Percentiles rank a stretch among this genome's conserved stretches.
These are phyloP conservation scores for Sphaerulina musiva DNA, from an alignment of 2,329 filamentous ascomycete genomes.

Conservation along the genomic window DNA sequence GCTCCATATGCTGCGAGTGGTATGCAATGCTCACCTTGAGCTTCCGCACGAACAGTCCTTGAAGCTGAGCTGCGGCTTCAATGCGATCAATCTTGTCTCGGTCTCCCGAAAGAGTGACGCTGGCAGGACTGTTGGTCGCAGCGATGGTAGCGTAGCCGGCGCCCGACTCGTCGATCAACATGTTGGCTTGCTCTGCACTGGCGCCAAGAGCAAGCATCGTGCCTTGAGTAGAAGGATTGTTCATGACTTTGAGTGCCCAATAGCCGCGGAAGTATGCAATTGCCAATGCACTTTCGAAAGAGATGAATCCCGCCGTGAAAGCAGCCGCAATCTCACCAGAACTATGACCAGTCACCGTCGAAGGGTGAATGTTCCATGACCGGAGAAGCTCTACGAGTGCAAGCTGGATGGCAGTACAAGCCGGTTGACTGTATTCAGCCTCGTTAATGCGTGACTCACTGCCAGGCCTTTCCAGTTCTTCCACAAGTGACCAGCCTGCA, in stretches of 20 bases:
- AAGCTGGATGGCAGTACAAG: slow-evolving; percentile 52
- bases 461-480: slow-evolving; percentile 13
- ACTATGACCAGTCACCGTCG: slow-evolving; percentile 30
- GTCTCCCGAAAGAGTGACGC: not conserved
- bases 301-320: slow-evolving; percentile 26
- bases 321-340: slow-evolving; percentile 33
- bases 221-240: not conserved
- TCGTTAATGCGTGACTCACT: slow-evolving; percentile 12
- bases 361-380: slow-evolving; percentile 1
- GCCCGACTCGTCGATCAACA: not conserved
- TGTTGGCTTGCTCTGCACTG: not conserved
- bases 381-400: slow-evolving; percentile 41
- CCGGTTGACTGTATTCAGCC: slow-evolving; percentile 44
- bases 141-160: slow-evolving; percentile 17
- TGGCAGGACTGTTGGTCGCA: slow-evolving; percentile 36
- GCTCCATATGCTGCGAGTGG: slow-evolving; percentile 38
- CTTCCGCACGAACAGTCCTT: slow-evolving; percentile 35
- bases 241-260: not conserved
- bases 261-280: slow-evolving; percentile 25
- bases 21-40: slow-evolving; percentile 43
- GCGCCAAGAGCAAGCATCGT: slow-evolving; percentile 15
- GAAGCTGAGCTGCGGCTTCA: slow-evolving; percentile 29
- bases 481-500: not conserved
- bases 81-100: slow-evolving; percentile 31
- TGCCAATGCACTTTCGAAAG: slow-evolving; percentile 13